Evolutionary conservation across 306 rosid species (phyloP), one percentile per base, ranked within the genome.

Genomic region (Prunus mongolica): DNA sequence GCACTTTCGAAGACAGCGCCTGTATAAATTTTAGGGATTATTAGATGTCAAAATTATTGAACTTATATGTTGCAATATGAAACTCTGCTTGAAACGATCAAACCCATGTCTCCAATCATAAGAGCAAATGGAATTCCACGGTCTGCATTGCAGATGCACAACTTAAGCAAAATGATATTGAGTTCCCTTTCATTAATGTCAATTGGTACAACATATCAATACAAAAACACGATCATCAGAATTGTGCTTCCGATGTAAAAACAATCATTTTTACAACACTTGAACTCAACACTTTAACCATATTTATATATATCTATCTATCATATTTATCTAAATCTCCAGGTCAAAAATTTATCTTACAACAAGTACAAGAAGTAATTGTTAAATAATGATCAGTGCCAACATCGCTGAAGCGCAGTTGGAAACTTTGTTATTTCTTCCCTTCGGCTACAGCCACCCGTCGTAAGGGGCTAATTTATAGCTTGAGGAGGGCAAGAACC

Each of bases 301-400:
- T 77, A 82, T 74, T 65, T 79, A 66, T 73, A 76, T 76, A 72
- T 84, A 74, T n/a, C 15, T 56, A n/a, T 56, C 25, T 7, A 34
- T 34, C 28, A 78, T 51, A 82, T 68, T 72, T 75, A 69, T 78
- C 88, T 52, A 74, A 71, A 71, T 78, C 84, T 73, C 78, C 12
- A 50, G 84, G 81, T 75, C 73, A 80, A 80, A 84, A 85, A 86
- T 72, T 82, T 86, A 86, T 72, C 89, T 78, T 71, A 84, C 79
- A 81, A 79, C 63, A 79, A 60, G 49, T 30, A 65, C 52, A 70
- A 57, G 34, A 38, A 63, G 15, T 18, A 24, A 22, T 5, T 30
- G 73, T 11, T 24, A 63, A 74, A 16, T 12, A 24, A 25, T 10
- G 79, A 56, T 15, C 27, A 12, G 14, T 63, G 19, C 69, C 56